Evolutionary conservation across 192 early-diverging fungal genomes (phyloP).

Genomic region (Martensiomyces pterosporus): DNA sequence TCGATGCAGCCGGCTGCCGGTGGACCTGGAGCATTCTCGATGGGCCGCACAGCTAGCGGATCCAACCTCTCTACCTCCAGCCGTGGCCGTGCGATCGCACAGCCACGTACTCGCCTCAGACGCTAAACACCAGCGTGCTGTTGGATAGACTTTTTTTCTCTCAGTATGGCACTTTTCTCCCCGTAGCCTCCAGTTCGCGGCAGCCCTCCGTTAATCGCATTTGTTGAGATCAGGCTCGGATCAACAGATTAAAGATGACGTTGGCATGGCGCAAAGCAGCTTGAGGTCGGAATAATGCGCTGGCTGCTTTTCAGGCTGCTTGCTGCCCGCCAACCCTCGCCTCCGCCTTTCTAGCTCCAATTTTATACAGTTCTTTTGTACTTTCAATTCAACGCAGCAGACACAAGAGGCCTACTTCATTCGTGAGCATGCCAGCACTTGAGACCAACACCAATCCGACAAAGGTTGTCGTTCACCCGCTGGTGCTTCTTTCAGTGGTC

Average conservation of each 20-base stretch:
- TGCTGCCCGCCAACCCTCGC: too few species aligned
- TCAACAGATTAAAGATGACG: constrained; percentile 15
- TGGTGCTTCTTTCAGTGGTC: constrained; percentile 96
- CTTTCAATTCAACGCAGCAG: too few species aligned
- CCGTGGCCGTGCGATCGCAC: constrained; percentile 35
- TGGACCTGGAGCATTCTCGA: constrained; percentile 26
- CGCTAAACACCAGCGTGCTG: too few species aligned
- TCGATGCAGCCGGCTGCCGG: too few species aligned
- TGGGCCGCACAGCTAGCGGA: constrained; percentile 37
- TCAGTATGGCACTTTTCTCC: background rate
- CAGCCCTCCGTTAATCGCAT: background rate
- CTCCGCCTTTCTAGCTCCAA: too few species aligned
- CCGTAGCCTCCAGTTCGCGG: too few species aligned
- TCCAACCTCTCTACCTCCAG: constrained; percentile 40
- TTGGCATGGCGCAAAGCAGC: constrained; percentile 2
- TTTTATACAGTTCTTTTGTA: too few species aligned
- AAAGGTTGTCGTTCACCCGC: constrained; percentile 87
- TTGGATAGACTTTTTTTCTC: background rate
- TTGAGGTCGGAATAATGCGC: too few species aligned
- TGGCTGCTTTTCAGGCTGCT: too few species aligned
- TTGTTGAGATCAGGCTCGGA: too few species aligned
- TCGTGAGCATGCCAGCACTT: constrained; percentile 35
- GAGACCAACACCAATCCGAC: constrained; percentile 45
- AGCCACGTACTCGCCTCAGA: constrained; percentile 28
- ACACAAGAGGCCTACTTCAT: too few species aligned